Percentiles rank a stretch among this genome's conserved stretches.
Evolutionary conservation across 495 filamentous ascomycete genomes (phyloP).

Genomic region (Penicillium bialowiezense): DNA sequence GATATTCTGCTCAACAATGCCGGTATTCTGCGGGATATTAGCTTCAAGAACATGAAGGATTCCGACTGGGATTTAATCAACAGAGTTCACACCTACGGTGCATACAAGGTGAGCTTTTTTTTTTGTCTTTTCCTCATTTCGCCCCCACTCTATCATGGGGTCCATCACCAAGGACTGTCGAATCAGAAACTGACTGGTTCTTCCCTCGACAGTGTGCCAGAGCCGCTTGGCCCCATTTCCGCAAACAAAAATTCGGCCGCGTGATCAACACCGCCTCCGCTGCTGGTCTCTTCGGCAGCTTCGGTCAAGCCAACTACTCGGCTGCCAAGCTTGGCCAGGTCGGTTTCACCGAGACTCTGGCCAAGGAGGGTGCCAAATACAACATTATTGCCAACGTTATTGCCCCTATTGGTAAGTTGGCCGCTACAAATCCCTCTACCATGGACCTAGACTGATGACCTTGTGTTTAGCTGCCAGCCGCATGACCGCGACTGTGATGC

Average conservation of each 20-base stretch:
- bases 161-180: too few relatives aligned
- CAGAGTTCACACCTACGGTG: conserved; percentile 89
- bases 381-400: conserved; percentile 97
- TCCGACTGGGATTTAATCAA: conserved; percentile 94
- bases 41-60: conserved; percentile 99
- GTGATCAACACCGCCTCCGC: conserved; percentile 96
- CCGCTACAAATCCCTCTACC: neutral
- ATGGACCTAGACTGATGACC: conserved; percentile 3
- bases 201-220: conserved; percentile 64
- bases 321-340: conserved; percentile 96
- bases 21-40: conserved; percentile 92
- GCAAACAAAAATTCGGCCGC: conserved; percentile 96
- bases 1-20: conserved; percentile 98
- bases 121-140: too few relatives aligned
- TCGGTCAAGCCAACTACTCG: conserved; percentile 97
- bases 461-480: conserved; percentile 68
- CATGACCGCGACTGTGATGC: conserved; percentile 98
- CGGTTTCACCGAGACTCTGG: conserved; percentile 96
- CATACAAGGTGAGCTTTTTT: conserved; percentile 69
- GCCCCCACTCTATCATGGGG: too few relatives aligned
- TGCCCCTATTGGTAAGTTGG: conserved; percentile 72
- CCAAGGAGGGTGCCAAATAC: conserved; percentile 97
- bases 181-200: neutral
- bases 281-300: conserved; percentile 92
- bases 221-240: conserved; percentile 96